Percentiles rank a stretch among this genome's conserved stretches.
These are phyloP conservation scores for Grosmannia serpens DNA, from an alignment of 2,329 filamentous ascomycete species.

Conservation along the genomic window DNA sequence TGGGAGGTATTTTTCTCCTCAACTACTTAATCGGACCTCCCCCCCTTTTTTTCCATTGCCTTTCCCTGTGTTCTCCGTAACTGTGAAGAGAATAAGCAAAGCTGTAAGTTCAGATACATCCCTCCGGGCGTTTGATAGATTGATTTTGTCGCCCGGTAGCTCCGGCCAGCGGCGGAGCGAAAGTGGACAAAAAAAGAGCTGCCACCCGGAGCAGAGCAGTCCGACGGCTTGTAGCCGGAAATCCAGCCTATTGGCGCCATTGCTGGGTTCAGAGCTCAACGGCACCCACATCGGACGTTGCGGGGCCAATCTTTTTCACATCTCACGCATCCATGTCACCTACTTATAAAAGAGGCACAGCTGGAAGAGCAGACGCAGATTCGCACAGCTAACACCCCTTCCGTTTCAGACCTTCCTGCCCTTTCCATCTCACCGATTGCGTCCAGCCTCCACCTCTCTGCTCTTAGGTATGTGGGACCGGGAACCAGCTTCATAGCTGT, in stretches of 20 bases:
- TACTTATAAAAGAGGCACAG: not conserved
- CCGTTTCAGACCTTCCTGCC: not conserved
- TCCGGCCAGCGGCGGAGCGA: not conserved
- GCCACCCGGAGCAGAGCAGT: not conserved
- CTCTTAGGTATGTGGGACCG: constrained; percentile 4
- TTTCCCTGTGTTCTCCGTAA: not conserved
- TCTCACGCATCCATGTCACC: not conserved
- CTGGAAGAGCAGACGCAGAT: not conserved
- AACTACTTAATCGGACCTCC: not conserved
- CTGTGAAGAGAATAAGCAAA: not conserved
- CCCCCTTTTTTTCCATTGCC: not conserved
- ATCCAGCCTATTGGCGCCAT: not conserved
- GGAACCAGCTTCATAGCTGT: constrained; percentile 3
- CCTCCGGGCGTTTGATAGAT: not conserved
- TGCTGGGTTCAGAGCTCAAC: not conserved
- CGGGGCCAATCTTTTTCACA: not conserved
- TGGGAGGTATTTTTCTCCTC: not conserved
- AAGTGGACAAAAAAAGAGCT: not conserved
- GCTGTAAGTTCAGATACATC: not conserved
- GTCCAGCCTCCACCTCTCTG: not conserved
- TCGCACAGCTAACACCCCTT: not conserved
- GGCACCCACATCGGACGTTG: not conserved
- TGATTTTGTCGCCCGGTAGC: not conserved
- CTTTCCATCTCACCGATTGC: not conserved
- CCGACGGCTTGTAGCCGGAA: not conserved